Base-by-base conservation (phyloP, 495 filamentous ascomycete species). In the Penicillium samsonianum region DNA sequence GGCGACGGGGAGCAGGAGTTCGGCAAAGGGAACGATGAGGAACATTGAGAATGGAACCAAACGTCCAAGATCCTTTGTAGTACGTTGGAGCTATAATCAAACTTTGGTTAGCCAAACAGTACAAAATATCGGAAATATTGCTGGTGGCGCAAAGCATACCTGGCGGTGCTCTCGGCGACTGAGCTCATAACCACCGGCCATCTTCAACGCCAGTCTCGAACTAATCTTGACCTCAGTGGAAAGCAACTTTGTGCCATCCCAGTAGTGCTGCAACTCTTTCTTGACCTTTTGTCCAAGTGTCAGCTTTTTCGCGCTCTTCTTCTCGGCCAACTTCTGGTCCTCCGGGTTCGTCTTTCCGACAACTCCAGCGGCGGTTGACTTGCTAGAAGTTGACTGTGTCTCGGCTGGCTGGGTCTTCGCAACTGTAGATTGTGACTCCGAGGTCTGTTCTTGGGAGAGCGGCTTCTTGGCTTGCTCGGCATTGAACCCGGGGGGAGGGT, bases 241-340 rank as follows among this genome's bases (percentile, higher is more conserved):
- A 63, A 99, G 80, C 60, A 99, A 78, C 73, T 99, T 99, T n/a
- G 92, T 99, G 37, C 94, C 94, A 80, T 99, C 94, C 94, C 94
- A 98, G 77, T 98, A 99, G 71, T 99, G 94, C 58, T 87, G 82
- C 16, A 80, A 78, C 69, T 98, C 94, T 67, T 90, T 90, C 81
- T 96, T 98, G 64, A 98, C 82, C 78, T 91, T 96, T 68, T 97
- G 91, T 71, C 83, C 85, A 4, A 98, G 38, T 0, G 95, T 96
- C 76, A 96, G 76, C 63, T 94, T 95, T 76, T 88, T 89, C 69
- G 87, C 79, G 55, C 89, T 89, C 69, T 91, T 88, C 71, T 93
- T 90, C 53, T 84, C 84, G 19, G 71, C 73, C 10, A 73, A 66
- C 63, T 82, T 83, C 65, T 84, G 81, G 37, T 81, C 77, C 4